phyloP scores from a whole-genome alignment of 495 filamentous ascomycete species.

The Hypoxylon subgilvum region DNA sequence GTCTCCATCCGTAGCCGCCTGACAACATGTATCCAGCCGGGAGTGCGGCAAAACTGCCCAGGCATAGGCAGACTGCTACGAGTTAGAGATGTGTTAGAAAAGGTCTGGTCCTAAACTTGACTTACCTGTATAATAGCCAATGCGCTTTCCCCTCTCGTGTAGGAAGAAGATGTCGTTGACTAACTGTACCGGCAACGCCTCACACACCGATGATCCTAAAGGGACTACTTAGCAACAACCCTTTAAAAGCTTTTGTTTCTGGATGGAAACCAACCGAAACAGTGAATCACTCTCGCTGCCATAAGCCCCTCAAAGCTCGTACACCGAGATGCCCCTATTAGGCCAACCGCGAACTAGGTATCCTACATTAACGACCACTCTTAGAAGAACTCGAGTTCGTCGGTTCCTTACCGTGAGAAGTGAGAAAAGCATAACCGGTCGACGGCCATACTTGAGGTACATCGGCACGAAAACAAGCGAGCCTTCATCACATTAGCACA shows the following conservation, averaged over 20 bases:
- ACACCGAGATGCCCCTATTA: conserved; percentile 62
- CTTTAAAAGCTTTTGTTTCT: no score
- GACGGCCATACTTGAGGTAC: conserved; percentile 65
- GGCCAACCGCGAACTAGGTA: conserved; percentile 62
- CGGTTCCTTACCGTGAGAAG: conserved; percentile 51
- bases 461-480: conserved; percentile 64
- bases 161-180: conserved; percentile 73
- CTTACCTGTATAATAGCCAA: conserved; percentile 66
- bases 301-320: conserved; percentile 60
- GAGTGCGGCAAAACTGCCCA: conserved; percentile 63
- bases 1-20: conserved; percentile 65
- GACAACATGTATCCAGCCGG: conserved; percentile 70
- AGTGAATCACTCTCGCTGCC: conserved; percentile 61
- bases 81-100: conserved; percentile 9
- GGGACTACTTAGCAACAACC: no score
- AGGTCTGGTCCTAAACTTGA: not conserved
- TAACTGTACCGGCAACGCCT: conserved; percentile 66
- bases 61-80: conserved; percentile 60
- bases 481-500: conserved; percentile 42
- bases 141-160: conserved; percentile 63
- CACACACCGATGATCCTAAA: no score
- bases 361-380: not conserved
- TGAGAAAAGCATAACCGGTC: conserved; percentile 65
- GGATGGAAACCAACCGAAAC: conserved; percentile 63
- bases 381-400: not conserved